Percentiles rank a stretch among this genome's conserved stretches.
Evolutionary conservation across 768 basidiomycete genomes (phyloP).

Genomic region (Kwoniella dejecticola): DNA sequence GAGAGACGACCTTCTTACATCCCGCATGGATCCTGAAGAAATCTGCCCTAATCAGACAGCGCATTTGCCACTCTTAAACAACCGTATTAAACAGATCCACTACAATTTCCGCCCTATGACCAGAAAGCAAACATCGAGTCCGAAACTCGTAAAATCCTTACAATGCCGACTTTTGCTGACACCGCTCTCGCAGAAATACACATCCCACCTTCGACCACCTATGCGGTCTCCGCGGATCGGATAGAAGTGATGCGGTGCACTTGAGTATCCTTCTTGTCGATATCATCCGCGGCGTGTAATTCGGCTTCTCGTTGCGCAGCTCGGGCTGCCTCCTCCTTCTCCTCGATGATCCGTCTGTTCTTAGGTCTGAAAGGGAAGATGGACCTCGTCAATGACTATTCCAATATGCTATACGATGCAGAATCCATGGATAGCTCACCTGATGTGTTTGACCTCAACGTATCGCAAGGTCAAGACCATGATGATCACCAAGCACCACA

Average conservation of each 20-base stretch:
- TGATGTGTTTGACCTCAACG: conserved; percentile 40
- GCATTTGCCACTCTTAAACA: too few species aligned
- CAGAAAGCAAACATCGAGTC: too few species aligned
- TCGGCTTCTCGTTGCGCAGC: conserved; percentile 7
- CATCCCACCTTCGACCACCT: too few species aligned
- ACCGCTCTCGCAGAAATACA: too few species aligned
- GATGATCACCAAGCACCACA: conserved; percentile 45
- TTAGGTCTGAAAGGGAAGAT: conserved; percentile 12
- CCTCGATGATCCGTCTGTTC: conserved; percentile 14
- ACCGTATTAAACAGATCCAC: too few species aligned
- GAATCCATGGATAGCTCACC: conserved; percentile 16
- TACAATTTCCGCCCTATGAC: too few species aligned
- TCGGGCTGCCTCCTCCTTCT: conserved; percentile 10
- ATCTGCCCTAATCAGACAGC: too few species aligned
- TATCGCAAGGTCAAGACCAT: conserved; percentile 31
- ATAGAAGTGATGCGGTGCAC: neutral
- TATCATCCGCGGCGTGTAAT: conserved; percentile 6
- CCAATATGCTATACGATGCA: neutral
- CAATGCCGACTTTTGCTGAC: too few species aligned
- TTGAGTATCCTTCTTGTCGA: conserved; percentile 11
- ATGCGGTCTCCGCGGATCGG: neutral
- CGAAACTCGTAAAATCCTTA: too few species aligned
- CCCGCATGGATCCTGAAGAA: too few species aligned
- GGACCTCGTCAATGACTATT: neutral
- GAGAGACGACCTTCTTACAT: too few species aligned